These are phyloP conservation scores for Pleodorina starrii DNA, from an alignment of 139 green algal genomes.

Conservation along the genomic window DNA sequence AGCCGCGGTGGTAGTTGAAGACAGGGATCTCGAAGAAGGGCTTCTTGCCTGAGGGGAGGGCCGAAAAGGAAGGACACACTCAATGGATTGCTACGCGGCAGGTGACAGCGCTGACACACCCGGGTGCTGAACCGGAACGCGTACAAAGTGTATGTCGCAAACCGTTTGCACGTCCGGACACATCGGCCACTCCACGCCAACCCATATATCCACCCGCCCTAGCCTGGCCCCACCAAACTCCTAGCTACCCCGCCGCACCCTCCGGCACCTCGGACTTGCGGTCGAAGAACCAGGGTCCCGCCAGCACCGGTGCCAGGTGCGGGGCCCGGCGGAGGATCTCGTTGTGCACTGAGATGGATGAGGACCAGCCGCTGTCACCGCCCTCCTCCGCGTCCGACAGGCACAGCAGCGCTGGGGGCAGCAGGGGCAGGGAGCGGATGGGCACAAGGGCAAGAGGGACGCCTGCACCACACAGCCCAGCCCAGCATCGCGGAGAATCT, in stretches of 20 bases:
- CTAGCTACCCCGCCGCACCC: conserved; percentile 9
- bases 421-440: background rate
- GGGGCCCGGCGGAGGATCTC: conserved; percentile 62
- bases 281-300: conserved; percentile 68
- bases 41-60: conserved; percentile 58
- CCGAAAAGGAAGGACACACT: no score
- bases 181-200: no score
- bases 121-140: no score
- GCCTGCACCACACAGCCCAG: no score
- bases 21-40: conserved; percentile 73
- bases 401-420: conserved; percentile 60
- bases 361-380: conserved; percentile 57
- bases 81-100: no score
- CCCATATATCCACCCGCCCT: no score
- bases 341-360: conserved; percentile 64
- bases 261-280: conserved; percentile 61
- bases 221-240: no score
- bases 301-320: conserved; percentile 58
- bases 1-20: conserved; percentile 73
- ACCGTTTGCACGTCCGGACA: no score
- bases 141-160: no score
- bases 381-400: conserved; percentile 63
- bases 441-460: background rate
- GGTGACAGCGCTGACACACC: no score
- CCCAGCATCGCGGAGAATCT: no score